Evolutionary conservation across 2,329 filamentous ascomycete species (phyloP).

Genomic region (Xylaria sp.): DNA sequence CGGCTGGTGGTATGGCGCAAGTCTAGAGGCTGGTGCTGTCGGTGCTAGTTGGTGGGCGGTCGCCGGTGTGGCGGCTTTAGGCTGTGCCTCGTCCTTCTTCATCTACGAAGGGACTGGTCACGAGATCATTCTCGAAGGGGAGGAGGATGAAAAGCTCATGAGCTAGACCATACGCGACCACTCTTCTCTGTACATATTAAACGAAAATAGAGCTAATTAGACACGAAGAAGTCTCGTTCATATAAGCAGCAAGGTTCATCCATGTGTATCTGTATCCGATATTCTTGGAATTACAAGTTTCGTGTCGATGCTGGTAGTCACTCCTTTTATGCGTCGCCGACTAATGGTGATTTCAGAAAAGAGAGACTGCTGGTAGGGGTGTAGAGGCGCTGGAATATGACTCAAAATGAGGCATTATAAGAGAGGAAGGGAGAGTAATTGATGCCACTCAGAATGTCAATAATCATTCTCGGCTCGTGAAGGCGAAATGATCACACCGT

Average conservation of each 20-base stretch:
- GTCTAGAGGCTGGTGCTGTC: constrained; percentile 59
- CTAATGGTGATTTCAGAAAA: background rate
- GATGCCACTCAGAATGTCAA: background rate
- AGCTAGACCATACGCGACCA: constrained; percentile 5
- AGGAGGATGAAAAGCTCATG: constrained; percentile 42
- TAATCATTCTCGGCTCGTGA: background rate
- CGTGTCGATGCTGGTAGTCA: background rate
- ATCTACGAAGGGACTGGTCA: constrained; percentile 74
- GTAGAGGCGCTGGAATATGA: background rate
- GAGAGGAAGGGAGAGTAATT: background rate
- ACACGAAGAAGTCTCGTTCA: background rate
- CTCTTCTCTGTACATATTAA: constrained; percentile 4
- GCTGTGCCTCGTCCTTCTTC: constrained; percentile 67
- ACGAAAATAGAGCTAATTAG: background rate
- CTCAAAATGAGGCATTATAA: background rate
- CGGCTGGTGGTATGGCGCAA: constrained; percentile 60
- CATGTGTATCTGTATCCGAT: background rate
- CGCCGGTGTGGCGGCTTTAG: constrained; percentile 63
- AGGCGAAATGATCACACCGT: background rate
- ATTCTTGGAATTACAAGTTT: background rate
- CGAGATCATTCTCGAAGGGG: constrained; percentile 63
- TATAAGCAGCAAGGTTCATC: background rate
- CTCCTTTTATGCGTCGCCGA: background rate
- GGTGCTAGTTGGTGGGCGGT: constrained; percentile 62
- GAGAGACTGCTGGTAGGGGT: too few relatives aligned